Base-by-base conservation (phyloP, 345 rosid species). In the Syzygium aromaticum region DNA sequence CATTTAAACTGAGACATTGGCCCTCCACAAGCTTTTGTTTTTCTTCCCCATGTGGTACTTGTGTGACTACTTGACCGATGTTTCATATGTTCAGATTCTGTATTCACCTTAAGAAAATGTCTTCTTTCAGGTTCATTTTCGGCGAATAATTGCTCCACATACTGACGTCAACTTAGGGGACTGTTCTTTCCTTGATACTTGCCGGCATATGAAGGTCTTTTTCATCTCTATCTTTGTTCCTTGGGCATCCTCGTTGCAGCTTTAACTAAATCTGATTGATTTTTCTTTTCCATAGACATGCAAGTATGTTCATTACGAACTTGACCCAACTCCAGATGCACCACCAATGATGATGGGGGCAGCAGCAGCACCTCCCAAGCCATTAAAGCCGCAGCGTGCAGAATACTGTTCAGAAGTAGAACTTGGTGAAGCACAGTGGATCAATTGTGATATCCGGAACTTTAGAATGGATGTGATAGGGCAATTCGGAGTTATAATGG, bases 161-260 rank as follows among this genome's bases (percentile, higher is more conserved):
- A 98, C 99, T 21, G 99, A 98, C 49, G 88, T 95, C 88, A 94
- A 94, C 90, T 93, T 96, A 89, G 99, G 99, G 87, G 99, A 98
- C 88, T 98, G 99, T 91, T 98, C 99, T 86, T 98, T 98, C 93
- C 98, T 98, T 17, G 99, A 98, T 92, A 98, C 99, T 87, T 98
- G 99, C 90, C 98, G 99, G 77, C 99, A 98, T 91, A 98, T 98
- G 99, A 98, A 98, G 98, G 99, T 95, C 90, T 83, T 54, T 83
- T 23, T 84, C 67, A 23, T 83, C 64, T 67, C 89, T 63, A 7
- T 87, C 77, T 61, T 19, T 49, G 33, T 53, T 43, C 25, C 21
- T 61, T 61, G 46, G 23, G 28, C 21, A 52, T 53, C 84, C 19
- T 56, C 6, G 22, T 46, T 46, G 27, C 78, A 9, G n/a, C 38